These are phyloP conservation scores for Neoboletus brunneissimus DNA, from an alignment of 768 basidiomycete genomes.

Conservation along the genomic window DNA sequence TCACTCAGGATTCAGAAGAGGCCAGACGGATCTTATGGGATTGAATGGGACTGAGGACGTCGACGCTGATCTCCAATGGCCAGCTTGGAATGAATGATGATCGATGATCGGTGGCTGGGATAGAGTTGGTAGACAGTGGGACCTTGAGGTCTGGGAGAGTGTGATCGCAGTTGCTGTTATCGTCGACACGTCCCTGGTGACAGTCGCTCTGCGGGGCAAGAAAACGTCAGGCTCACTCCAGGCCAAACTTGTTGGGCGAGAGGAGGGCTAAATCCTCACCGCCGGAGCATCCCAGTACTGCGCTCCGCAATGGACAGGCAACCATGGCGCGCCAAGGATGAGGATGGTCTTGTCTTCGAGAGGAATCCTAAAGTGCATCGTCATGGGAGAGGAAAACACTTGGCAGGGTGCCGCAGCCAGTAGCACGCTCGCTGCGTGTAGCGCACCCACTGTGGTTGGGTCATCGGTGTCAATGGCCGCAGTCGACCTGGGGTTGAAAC, in stretches of 20 bases:
- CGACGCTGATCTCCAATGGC: no score
- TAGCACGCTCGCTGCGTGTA: slow-evolving; percentile 22
- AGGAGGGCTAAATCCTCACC: neutral
- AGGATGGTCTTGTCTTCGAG: slow-evolving; percentile 19
- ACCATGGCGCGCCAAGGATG: slow-evolving; percentile 21
- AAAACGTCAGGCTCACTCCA: neutral
- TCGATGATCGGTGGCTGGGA: no score
- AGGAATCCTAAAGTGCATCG: slow-evolving; percentile 23
- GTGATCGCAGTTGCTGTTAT: neutral
- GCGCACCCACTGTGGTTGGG: slow-evolving; percentile 20
- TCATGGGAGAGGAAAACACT: slow-evolving; percentile 18
- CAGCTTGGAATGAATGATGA: no score
- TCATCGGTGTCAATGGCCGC: neutral
- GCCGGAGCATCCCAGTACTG: slow-evolving; percentile 4
- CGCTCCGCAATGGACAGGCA: neutral
- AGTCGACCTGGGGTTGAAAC: neutral
- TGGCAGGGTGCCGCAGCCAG: slow-evolving; percentile 28
- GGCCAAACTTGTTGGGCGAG: no score
- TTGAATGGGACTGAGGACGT: no score
- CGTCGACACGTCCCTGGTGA: neutral
- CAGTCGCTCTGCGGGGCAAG: neutral
- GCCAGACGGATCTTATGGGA: no score
- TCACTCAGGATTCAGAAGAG: no score
- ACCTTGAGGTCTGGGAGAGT: neutral
- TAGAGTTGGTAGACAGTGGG: neutral